phyloP scores from a whole-genome alignment of 495 filamentous ascomycete species.

The Coniosporium apollinis region DNA sequence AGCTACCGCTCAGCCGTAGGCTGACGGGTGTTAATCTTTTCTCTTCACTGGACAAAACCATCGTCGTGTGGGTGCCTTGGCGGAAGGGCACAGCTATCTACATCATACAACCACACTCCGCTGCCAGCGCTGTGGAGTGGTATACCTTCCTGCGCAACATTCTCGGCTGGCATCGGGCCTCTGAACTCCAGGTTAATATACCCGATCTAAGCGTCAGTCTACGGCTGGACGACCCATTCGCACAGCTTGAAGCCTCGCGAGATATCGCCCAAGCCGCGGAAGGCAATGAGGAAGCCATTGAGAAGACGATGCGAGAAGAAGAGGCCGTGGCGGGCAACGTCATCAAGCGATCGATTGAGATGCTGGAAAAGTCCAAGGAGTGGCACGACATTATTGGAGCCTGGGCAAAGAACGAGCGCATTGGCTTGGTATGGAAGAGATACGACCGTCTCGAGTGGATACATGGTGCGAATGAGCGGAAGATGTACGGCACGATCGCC shows the following conservation, averaged over 20 bases:
- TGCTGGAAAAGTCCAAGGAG: slow-evolving; percentile 40
- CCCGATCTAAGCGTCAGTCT: slow-evolving; percentile 51
- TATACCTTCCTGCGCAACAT: slow-evolving; percentile 51
- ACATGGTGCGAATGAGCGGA: slow-evolving; percentile 48
- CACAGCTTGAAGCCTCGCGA: slow-evolving; percentile 31
- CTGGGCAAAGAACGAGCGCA: slow-evolving; percentile 44
- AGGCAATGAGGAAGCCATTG: slow-evolving; percentile 29
- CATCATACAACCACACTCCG: slow-evolving; percentile 48
- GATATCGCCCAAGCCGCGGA: slow-evolving; percentile 23
- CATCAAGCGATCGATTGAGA: slow-evolving; percentile 38
- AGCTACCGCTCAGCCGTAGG: slow-evolving; percentile 39
- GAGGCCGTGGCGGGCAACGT: slow-evolving; percentile 38
- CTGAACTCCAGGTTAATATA: slow-evolving; percentile 45
- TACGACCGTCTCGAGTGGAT: slow-evolving; percentile 67
- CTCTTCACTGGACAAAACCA: slow-evolving; percentile 54
- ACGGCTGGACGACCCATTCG: slow-evolving; percentile 47
- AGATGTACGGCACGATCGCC: slow-evolving; percentile 59
- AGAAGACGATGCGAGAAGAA: slow-evolving; percentile 32
- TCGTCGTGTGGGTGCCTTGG: slow-evolving; percentile 47
- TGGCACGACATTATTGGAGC: slow-evolving; percentile 44
- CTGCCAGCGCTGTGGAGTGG: slow-evolving; percentile 53
- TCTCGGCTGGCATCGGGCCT: slow-evolving; percentile 42
- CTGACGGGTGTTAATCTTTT: slow-evolving; percentile 47
- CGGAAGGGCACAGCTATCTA: slow-evolving; percentile 45
- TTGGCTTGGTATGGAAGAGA: slow-evolving; percentile 61